Base-by-base conservation (phyloP, 2,329 filamentous ascomycete genomes). In the Fusarium piperis region DNA sequence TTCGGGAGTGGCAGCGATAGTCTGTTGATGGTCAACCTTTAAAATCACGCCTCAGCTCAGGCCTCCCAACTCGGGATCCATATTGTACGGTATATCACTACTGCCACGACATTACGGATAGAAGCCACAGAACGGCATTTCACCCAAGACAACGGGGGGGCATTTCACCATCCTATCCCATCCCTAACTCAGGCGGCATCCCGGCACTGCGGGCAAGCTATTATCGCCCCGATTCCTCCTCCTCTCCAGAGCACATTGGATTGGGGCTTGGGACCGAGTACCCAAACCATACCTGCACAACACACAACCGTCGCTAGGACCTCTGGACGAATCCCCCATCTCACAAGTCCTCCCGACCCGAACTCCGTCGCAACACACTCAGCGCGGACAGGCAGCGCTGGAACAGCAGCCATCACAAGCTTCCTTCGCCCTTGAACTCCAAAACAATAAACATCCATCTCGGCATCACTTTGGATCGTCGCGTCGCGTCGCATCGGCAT, bases 191-290 rank as follows among this genome's bases (percentile, higher is more conserved):
- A 26, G 65, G 55, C 65, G 48, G 57, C 51, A 72, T 70, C 64
- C 68, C 70, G 62, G 65, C 61, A 73, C 63, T 67, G 51, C 63
- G 65, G 64, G 61, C 68, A 71, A 76, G 65, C 74, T 66, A 73
- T 71, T 61, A 59, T 74, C 62, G 65, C 67, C 70, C 64, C 65
- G 51, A 66, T 64, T 44, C 48, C 56, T 52, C 69, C 62, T 67
- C 69, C 69, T 72, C 65, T 70, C 41, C 30, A 33, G 41, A 70
- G 62, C 69, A 60, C 44, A 55, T 63, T 63, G 18, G 56, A 30
- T 36, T 35, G 30, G 38, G 69, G 65, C 65, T 65, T 58, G 55
- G 65, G 59, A 30, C 56, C 55, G 46, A 68, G 60, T 36, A 55
- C 51, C 51, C 38, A 48, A n/a, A 35, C 18, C 55, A 57, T 70